Base-by-base conservation (phyloP, 306 rosid genomes). In the Argentina anserina region DNA sequence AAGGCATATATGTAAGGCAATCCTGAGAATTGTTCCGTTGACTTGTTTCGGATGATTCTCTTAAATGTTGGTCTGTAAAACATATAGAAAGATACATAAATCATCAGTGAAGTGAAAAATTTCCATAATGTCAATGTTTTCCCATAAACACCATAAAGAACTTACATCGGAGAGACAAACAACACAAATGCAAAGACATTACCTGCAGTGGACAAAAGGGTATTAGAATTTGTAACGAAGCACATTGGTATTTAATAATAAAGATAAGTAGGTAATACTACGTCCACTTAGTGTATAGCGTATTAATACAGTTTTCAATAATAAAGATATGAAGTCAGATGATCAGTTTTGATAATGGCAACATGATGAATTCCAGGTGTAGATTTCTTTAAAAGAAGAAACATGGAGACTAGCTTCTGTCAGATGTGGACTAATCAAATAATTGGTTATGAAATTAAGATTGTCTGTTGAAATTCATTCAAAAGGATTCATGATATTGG, bases 121-220 rank as follows among this genome's bases (percentile, higher is more conserved):
- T 39, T 41, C 46, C 0, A 10, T 10, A 21, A 2, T 11, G 18
- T 29, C 36, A 34, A 1, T 6, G 28, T 28, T 28, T 49, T 25
- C 21, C 3, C 9, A n/a, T 28, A 5, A 26, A 46, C n/a, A 12
- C 39, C 26, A 56, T 21, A 21, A 46, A 47, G 61, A 47, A 78
- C 81, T 81, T 84, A 81, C 87, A 84, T 53, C 9, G 87, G 81
- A 52, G 87, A 78, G 1, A 81, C 52, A 71, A 81, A 84, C 71
- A 84, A 36, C 17, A 41, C 85, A 70, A 81, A 67, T 72, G 85
- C 87, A 62, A 78, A 81, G 33, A 81, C 5, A 40, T 84, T 78
- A 36, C 87, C 81, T 81, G 81, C 70, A 81, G 50, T 43, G 59
- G 33, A 61, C 31, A 52, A 62, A 77, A 9, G 7, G 53, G 45